Base-by-base conservation (phyloP, 495 filamentous ascomycete genomes). In the Tetracladium marchalianum region DNA sequence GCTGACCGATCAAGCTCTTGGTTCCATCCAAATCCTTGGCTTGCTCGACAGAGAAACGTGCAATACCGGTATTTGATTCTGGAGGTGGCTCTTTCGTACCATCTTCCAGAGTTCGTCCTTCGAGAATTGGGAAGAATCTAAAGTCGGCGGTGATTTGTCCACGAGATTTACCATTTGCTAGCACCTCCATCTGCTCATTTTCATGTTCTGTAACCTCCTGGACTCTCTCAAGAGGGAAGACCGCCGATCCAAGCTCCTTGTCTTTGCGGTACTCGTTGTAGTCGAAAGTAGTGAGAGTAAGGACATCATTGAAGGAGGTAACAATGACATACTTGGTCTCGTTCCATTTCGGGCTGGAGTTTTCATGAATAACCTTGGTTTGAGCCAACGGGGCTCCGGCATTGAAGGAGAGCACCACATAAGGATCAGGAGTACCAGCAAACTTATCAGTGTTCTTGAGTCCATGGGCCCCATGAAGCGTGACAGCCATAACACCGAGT, bases 191-290 rank as follows among this genome's bases (percentile, higher is more conserved):
- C 27, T 81, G 78, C 44, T 90, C 66, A 56, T 92, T 90, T 58
- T 95, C 89, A 51, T 87, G 79, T 47, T 86, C 85, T 19, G 67
- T 65, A 8, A 87, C 63, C 39, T 84, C 76, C 60, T 92, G 82
- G 2, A 97, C 62, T 35, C 81, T 78, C 48, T 96, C 89, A 32
- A 99, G 67, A 10, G 78, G 68, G 62, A 97, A 99, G 3, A 80
- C 85, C 5, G 85, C 84, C 34, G 76, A 72, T 35, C 93, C 93
- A 43, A 99, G 79, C 59, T 94, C 87, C 71, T 95, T 95, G 65
- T 97, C 88, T 69, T 97, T 97, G 47, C 92, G 78, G 62, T 80
- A 82, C 40, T 96, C 93, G 52, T 99, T 99, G 75, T 80, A 97
- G 64, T 99, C 92, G 55, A 76, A 96, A 22, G 94, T 60, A 27